Evolutionary conservation across 2,329 filamentous ascomycete genomes (phyloP), one percentile per base, ranked within the genome.

Genomic region (Gremmenia infestans): DNA sequence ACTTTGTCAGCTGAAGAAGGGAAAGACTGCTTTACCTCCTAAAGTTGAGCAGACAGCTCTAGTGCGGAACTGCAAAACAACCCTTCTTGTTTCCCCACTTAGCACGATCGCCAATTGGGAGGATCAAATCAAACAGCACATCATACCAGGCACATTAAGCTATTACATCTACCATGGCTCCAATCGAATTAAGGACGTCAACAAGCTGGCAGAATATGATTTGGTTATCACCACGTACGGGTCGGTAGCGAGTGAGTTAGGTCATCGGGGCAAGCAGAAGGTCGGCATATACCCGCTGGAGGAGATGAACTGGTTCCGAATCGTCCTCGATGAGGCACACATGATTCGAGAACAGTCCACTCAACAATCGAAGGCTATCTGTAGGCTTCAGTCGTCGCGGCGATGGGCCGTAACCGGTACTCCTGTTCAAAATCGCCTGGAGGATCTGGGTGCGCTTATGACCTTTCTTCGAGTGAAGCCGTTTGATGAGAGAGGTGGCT

Each of bases 321-420:
- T 97, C 53, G 91, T 97, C 1, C 80, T 97, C 1, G 93, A 97
- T 61, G 93, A 99, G 72, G 94, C 92, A 0, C 94, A 99, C 70
- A 89, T 89, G 72, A 97, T 99, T 62, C 89, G 94, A 25, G 93
- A 95, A 65, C 87, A 89, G 60, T 82, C 79, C 3, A 93, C 91
- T 0, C 77, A 88, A 42, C 88, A 93, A 63, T 95, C 91, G 53
- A 91, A 92, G 69, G 89, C 90, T 3, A 89, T 94, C 19, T 92
- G 91, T 61, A 81, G 83, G 19, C 77, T 97, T 2, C 81, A 88
- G 58, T 89, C 91, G 2, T 82, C 89, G 67, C 84, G 92, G 35
- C 86, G 92, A 36, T 99, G 94, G 94, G 93, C 92, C 2, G 90
- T 97, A n/a, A 97, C 94, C 0, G 94, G 93, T 53, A 97, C 94